A percentile compares a stretch with the other conserved stretches of the same genome.
Evolutionary conservation across 2,329 filamentous ascomycete genomes (phyloP).

Genomic region (Colletotrichum cereale): DNA sequence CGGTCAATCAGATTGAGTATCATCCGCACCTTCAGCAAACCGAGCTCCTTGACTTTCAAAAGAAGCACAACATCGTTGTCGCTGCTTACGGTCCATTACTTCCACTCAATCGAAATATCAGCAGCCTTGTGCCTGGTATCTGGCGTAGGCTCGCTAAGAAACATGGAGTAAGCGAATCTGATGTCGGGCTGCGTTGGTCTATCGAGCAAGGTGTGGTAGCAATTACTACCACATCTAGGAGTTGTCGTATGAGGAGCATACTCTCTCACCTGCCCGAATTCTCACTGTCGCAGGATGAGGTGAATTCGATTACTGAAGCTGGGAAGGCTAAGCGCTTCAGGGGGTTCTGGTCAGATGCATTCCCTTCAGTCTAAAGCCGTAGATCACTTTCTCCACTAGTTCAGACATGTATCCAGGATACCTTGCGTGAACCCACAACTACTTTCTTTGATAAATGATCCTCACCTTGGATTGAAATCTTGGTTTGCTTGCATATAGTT

Average conservation of each 20-base stretch:
- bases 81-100: neutral
- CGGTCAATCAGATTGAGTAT: constrained; percentile 7
- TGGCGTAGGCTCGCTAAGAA: neutral
- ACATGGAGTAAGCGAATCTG: neutral
- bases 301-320: neutral
- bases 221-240: neutral
- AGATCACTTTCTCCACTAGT: no score
- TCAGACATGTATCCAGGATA: no score
- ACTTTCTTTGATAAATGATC: no score
- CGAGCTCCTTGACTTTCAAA: neutral
- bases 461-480: no score
- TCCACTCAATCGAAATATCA: neutral
- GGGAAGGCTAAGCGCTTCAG: neutral
- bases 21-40: neutral
- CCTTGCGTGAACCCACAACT: no score
- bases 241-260: neutral
- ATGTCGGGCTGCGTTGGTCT: neutral
- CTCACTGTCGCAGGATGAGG: neutral
- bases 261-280: neutral
- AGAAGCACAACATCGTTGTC: neutral
- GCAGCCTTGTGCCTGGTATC: neutral
- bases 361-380: no score
- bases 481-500: no score
- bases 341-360: neutral
- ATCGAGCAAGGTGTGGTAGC: neutral